Evolutionary conservation across 352 stramenopile species (phyloP), one percentile per base, ranked within the genome.

Genomic region (Phytophthora sp.): DNA sequence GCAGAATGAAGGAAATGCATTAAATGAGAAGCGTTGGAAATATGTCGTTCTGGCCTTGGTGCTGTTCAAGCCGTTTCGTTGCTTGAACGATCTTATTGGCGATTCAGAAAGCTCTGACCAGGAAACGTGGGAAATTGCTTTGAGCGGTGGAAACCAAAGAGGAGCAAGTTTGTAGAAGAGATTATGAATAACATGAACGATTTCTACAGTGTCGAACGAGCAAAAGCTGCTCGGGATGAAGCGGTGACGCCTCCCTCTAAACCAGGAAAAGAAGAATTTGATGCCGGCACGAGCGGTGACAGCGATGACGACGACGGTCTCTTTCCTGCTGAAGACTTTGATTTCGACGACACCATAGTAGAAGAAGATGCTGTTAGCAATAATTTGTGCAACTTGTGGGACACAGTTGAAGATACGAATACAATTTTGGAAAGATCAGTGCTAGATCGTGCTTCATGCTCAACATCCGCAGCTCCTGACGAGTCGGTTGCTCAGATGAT

Each of bases 151-250:
- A 35, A 50, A 26, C 24, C 24, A 15, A 35, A 12, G n/a, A n/a
- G 42, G 0, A 50, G 4, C 26, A 20, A 34, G 7, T 50, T 50
- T 50, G 42, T 50, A 24, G 12, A 50, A 15, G 15, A 34, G 12
- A 37, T 50, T n/a, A 50, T 50, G 42, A 35, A 50, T 37, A 50
- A 50, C 15, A 50, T 50, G 42, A 37, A 50, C 12, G 42, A 50
- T 15, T 50, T 37, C 24, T 50, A 38, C 15, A 37, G 42, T 35
- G 30, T 12, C 9, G 42, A 23, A 15, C 42, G 26, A 3, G 26
- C 12, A 37, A 50, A 50, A 37, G 24, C 41, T 34, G 41, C 21
- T 0, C 41, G 24, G 24, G 41, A 34, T 34, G 41, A 9, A 35
- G 30, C 11, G 30, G 30, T 12, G 30, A 35, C 11, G 9, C 30